Evolutionary conservation across 495 filamentous ascomycete genomes (phyloP).

Genomic region (Neurospora sp.): DNA sequence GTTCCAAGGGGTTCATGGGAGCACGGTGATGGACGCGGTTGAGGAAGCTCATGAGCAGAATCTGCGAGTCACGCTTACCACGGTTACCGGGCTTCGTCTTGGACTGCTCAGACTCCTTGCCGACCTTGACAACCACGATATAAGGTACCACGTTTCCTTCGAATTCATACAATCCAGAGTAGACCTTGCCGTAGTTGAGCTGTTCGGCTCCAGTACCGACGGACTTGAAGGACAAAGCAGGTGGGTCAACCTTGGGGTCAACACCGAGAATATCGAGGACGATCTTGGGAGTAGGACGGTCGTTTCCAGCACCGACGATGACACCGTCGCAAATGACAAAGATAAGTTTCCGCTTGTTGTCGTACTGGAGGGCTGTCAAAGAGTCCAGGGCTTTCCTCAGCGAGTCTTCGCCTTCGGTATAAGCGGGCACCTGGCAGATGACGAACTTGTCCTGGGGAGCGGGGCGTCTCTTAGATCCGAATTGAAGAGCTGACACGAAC

Average conservation of each 20-base stretch:
- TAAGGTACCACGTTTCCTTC: conserved; percentile 98
- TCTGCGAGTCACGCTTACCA: conserved; percentile 95
- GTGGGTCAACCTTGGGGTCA: conserved; percentile 92
- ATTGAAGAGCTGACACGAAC: conserved; percentile 88
- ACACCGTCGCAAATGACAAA: conserved; percentile 92
- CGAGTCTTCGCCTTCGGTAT: conserved; percentile 95
- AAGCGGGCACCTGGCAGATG: conserved; percentile 94
- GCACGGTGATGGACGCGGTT: conserved; percentile 93
- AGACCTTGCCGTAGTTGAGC: conserved; percentile 96
- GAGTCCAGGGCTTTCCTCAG: conserved; percentile 89
- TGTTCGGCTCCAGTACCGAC: conserved; percentile 85
- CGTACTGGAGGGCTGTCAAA: conserved; percentile 85
- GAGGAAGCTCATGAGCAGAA: conserved; percentile 76
- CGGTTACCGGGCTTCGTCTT: conserved; percentile 95
- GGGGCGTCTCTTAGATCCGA: conserved; percentile 84
- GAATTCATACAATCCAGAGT: conserved; percentile 94
- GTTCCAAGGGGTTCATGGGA: conserved; percentile 88
- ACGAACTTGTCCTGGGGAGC: conserved; percentile 95
- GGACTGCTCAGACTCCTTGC: conserved; percentile 87
- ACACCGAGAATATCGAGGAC: conserved; percentile 95
- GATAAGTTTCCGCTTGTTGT: conserved; percentile 94
- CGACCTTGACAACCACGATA: conserved; percentile 89
- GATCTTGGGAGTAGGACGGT: conserved; percentile 94
- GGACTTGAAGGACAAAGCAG: conserved; percentile 83
- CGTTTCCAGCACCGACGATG: conserved; percentile 93